Percentiles rank a stretch among this genome's conserved stretches.
Conservation (phyloP, 768 basidiomycete genomes). For the Gautieria morchelliformis region DNA sequence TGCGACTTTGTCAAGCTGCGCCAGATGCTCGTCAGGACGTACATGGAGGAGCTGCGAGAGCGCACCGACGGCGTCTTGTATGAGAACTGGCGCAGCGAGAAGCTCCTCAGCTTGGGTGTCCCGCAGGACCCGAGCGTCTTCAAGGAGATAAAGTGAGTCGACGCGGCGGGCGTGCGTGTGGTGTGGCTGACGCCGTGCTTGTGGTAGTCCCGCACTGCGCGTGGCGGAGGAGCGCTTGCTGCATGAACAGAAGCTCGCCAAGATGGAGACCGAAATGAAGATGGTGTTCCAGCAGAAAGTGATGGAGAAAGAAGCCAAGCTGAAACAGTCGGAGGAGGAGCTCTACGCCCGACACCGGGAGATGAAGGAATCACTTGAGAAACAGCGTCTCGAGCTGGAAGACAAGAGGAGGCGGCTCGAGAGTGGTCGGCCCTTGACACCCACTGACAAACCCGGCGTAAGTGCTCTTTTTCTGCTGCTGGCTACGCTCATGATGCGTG, state of each 20-base stretch:
- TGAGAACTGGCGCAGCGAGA: constrained; percentile 97
- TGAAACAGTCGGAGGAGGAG: constrained; percentile 99
- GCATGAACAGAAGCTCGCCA: constrained; percentile 95
- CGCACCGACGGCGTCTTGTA: constrained; percentile 94
- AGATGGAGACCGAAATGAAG: constrained; percentile 99
- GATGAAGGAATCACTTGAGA: constrained; percentile 99
- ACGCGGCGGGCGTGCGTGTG: not conserved
- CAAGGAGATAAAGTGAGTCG: constrained; percentile 95
- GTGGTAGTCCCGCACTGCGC: constrained; percentile 80
- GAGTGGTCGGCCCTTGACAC: constrained; percentile 88
- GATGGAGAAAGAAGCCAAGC: constrained; percentile 96
- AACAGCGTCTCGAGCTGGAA: constrained; percentile 90
- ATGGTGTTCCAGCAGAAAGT: constrained; percentile 99
- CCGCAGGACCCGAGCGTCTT: constrained; percentile 96
- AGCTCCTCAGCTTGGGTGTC: constrained; percentile 94
- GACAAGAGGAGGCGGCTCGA: constrained; percentile 98
- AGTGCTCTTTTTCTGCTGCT: constrained; percentile 22
- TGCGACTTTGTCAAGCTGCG: constrained; percentile 99
- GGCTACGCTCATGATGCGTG: not conserved
- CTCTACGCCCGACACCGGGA: constrained; percentile 97
- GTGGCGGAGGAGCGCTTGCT: constrained; percentile 92
- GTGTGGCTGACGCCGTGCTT: not conserved
- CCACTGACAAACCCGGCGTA: constrained; percentile 76
- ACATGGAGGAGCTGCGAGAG: constrained; percentile 98
- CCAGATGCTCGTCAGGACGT: constrained; percentile 97